A percentile compares a stretch with the other conserved stretches of the same genome.
Evolutionary conservation across 1,139 yeast species (phyloP).

Genomic region (Candida buenavistaensis): DNA sequence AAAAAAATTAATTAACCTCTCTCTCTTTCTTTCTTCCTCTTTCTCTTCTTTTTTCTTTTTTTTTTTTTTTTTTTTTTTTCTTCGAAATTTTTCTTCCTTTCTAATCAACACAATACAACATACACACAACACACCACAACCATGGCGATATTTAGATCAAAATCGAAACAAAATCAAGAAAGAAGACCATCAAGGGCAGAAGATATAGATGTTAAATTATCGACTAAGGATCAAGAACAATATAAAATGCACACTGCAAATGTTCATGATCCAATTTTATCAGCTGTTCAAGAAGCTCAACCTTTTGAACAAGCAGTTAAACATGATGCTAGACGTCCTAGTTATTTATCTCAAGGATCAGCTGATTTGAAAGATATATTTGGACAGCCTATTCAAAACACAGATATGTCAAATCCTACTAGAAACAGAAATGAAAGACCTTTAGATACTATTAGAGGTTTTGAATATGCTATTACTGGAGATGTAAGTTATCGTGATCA

Average conservation of each 20-base stretch:
- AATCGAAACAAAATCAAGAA: slow-evolving; percentile 17
- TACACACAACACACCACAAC: slow-evolving; percentile 1
- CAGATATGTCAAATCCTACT: slow-evolving; percentile 91
- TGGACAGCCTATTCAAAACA: slow-evolving; percentile 71
- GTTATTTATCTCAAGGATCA: slow-evolving; percentile 40
- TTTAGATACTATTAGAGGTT: slow-evolving; percentile 86
- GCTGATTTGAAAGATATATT: slow-evolving; percentile 71
- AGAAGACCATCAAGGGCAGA: slow-evolving; percentile 12
- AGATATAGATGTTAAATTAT: slow-evolving; percentile 38
- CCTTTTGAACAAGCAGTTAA: slow-evolving; percentile 84
- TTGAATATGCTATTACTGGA: slow-evolving; percentile 92
- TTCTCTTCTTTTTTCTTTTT: background rate
- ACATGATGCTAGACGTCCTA: slow-evolving; percentile 30
- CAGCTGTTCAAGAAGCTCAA: slow-evolving; percentile 92
- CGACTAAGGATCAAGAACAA: slow-evolving; percentile 24
- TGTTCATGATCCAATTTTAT: slow-evolving; percentile 84
- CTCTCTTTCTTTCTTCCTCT: background rate
- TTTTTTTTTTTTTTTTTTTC: background rate
- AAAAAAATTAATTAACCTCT: background rate
- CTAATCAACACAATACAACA: slow-evolving; percentile 1
- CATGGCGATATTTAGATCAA: slow-evolving; percentile 46
- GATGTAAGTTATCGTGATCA: slow-evolving; percentile 75
- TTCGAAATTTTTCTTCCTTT: background rate
- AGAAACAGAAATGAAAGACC: slow-evolving; percentile 93
- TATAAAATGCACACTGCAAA: slow-evolving; percentile 56